phyloP scores from a whole-genome alignment of 2,329 filamentous ascomycete species.

The Talaromyces sp. region DNA sequence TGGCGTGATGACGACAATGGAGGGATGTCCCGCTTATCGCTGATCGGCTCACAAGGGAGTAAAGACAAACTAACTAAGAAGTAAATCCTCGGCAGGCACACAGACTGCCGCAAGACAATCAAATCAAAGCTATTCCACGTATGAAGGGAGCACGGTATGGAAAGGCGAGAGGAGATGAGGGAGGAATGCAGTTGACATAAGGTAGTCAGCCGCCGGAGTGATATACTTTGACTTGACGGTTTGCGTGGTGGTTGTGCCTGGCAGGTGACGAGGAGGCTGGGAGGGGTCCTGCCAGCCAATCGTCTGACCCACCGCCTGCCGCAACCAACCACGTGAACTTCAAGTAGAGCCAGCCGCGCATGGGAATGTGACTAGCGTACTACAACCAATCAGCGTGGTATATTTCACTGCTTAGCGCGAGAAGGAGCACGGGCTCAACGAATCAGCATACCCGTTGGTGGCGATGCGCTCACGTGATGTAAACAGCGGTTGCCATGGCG shows the following conservation, averaged over 20 bases:
- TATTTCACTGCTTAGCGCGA: slow-evolving; percentile 7
- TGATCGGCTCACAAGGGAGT: not conserved
- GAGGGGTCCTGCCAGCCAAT: not conserved
- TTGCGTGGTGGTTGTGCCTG: slow-evolving; percentile 14
- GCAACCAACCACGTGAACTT: slow-evolving; percentile 25
- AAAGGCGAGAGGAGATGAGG: slow-evolving; percentile 17
- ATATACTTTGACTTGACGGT: not conserved
- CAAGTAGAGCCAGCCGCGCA: slow-evolving; percentile 23
- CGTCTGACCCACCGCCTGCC: slow-evolving; percentile 23
- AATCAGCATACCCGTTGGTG: not conserved
- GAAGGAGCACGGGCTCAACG: not conserved
- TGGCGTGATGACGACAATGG: slow-evolving; percentile 8
- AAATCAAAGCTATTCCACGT: not conserved
- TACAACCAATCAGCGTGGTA: slow-evolving; percentile 8
- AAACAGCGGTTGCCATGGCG: slow-evolving; percentile 17
- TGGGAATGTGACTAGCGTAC: slow-evolving; percentile 8
- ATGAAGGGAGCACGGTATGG: slow-evolving; percentile 13
- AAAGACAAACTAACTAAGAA: not conserved
- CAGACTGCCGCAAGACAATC: not conserved
- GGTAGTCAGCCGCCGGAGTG: not conserved
- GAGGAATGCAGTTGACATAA: slow-evolving; percentile 20
- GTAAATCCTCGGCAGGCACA: not conserved
- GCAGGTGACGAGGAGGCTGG: slow-evolving; percentile 20
- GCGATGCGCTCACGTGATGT: slow-evolving; percentile 16
- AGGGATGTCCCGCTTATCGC: slow-evolving; percentile 15